Base-by-base conservation (phyloP, 345 rosid species). In the Fremontodendron californicum region DNA sequence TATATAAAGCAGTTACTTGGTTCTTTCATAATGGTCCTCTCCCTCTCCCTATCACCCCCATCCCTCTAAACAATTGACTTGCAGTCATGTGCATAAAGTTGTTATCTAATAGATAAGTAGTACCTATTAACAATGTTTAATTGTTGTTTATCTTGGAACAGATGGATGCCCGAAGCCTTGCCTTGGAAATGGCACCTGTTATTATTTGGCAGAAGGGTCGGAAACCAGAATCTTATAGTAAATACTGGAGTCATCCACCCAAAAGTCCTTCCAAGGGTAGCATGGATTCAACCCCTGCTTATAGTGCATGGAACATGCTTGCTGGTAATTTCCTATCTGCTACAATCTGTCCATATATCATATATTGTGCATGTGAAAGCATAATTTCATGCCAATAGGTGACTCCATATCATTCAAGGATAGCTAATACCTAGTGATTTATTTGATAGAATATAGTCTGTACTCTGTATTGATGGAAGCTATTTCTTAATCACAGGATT, bases 121-220 rank as follows among this genome's bases (percentile, higher is more conserved):
- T 69, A 25, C 46, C 62, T 11, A 71, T 77, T 40, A 60, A 57
- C 25, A 29, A 33, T n/a, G 57, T 43, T 49, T n/a, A 25, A 16
- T 54, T 54, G 62, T 69, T 52, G 57, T 65, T 74, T 76, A 13
- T 46, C 57, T 80, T 48, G 73, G 55, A 75, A 52, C 83, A 95
- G 99, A 92, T 95, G 99, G 99, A 95, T 90, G 90, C 92, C 16
- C 89, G 88, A 46, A 85, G 89, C 80, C 88, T 95, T 86, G 95
- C 98, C 46, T 76, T 89, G 94, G 99, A 92, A 78, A 90, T 90
- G 85, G 91, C 97, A 69, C 96, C 98, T 8, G 84, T 95, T 74
- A 85, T 95, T 63, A 90, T 95, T 96, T 95, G 99, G 99, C 86
- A 80, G 82, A 87, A 88, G 73, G 96, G 81, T 75, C 82, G 74